Base-by-base conservation (phyloP, 2,329 filamentous ascomycete species). In the Exutisphaerella laricina region DNA sequence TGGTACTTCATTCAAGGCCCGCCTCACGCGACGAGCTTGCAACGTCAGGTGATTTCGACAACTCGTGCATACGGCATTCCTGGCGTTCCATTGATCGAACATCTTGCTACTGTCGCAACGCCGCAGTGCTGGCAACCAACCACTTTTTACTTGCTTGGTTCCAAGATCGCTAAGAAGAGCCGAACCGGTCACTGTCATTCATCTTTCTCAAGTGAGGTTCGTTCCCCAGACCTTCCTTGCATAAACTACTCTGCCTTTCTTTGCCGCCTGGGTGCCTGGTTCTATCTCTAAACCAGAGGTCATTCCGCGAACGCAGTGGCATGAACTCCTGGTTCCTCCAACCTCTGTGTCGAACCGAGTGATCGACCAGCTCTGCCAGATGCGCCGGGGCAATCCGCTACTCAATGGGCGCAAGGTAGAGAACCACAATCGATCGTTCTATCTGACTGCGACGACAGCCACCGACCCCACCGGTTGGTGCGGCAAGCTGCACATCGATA, bases 151-250 rank as follows among this genome's bases (percentile, higher is more conserved):
- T 28, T 48, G 33, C 33, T 41, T 38, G 46, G 48, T 46, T 41
- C 50, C 43, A 45, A 43, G 42, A 44, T 53, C 46, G 43, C 41
- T 44, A 42, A 28, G 41, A 48, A 42, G 40, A 46, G 46, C 50
- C 50, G 48, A 53, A 46, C 39, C 38, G 44, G 45, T 38, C 38
- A 22, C 40, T 40, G 43, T 41, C 41, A 31, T 41, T 39, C 43
- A 49, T 49, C 48, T 46, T 46, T 47, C 43, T 45, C 45, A 45
- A 44, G 51, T 50, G 51, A 54, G 51, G 49, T 50, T 52, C 49
- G 49, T 49, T 54, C 46, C 42, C 41, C 46, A 39, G 39, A 33
- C 41, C 47, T 52, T 49, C 49, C 51, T 54, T 54, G 51, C 51
- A 50, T 54, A 44, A 48, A 48, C 41, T 31, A 18, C 22, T 43